These are phyloP conservation scores for Neospermospora avenae DNA, from an alignment of 2,329 filamentous ascomycete species.

Conservation along the genomic window DNA sequence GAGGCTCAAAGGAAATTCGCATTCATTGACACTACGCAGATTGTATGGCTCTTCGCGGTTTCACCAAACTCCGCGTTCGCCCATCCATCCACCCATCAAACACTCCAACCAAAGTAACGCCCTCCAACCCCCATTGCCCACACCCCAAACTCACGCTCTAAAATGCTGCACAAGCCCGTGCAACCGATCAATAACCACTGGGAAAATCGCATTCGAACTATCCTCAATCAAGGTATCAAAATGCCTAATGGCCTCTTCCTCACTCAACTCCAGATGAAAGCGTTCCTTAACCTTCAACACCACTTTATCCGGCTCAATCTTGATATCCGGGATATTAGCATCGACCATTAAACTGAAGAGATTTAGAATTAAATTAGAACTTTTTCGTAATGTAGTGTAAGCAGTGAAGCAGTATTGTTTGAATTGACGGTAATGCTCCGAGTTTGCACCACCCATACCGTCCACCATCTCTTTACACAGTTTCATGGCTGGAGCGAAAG, in stretches of 20 bases:
- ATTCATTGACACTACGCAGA: neutral
- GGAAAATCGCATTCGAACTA: conserved; percentile 83
- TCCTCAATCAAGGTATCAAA: conserved; percentile 90
- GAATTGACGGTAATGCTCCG: conserved; percentile 81
- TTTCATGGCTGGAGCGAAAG: conserved; percentile 96
- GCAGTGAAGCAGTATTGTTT: conserved; percentile 96
- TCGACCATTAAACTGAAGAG: conserved; percentile 96
- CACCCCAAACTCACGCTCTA: conserved; percentile 52
- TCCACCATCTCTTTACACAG: conserved; percentile 98
- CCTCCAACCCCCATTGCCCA: neutral
- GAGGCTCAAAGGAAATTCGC: too few species aligned
- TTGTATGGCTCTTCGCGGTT: too few species aligned
- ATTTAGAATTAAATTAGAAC: conserved; percentile 86
- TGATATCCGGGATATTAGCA: conserved; percentile 94
- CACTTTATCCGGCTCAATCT: conserved; percentile 86
- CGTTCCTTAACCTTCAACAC: conserved; percentile 93
- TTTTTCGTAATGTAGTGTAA: conserved; percentile 87
- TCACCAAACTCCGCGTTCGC: neutral
- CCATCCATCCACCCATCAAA: neutral
- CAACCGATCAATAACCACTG: conserved; percentile 89
- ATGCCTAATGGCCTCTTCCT: conserved; percentile 86
- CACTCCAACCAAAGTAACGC: neutral
- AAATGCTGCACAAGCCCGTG: conserved; percentile 94
- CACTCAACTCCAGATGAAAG: conserved; percentile 85
- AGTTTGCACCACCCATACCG: conserved; percentile 85